Evolutionary conservation across 1,284 basidiomycete genomes (phyloP), one percentile per base, ranked within the genome.

Genomic region (Chalciporus sp.): DNA sequence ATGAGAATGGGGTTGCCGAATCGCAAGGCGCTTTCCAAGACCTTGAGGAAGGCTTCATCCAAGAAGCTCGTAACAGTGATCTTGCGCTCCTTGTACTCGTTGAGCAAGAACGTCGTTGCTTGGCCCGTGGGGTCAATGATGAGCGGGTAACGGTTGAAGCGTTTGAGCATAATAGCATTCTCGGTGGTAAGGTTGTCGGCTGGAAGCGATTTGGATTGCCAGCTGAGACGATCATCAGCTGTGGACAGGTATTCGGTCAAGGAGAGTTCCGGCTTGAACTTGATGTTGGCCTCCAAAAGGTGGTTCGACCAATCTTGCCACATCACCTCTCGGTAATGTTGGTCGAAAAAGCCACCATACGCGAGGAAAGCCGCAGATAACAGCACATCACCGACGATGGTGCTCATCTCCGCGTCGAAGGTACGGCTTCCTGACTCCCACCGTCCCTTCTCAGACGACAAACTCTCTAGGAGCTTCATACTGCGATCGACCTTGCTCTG

Each of bases 61-160:
- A 98, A 80, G 88, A 99, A 99, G 67, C 95, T 98, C 0, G 97
- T 98, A 57, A 98, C 91, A 0, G 95, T 95, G 66, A 99, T 95
- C 78, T 99, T 99, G 63, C 95, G 88, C 50, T 95, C 92, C 72
- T 88, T 91, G 80, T 96, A 97, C 70, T 98, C 92, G 66, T 97
- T 96, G 61, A 95, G 80, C 52, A 99, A 75, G 84, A 96, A 99
- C 2, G 86, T 83, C 0, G 94, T 95, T 1, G 97, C 96, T 71
- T 99, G 97, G n/a, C 97, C 97, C 0, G 96, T 98, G 1, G 97
- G 97, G 70, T 99, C 97, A 65, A 99, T 95, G 61, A 99, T 94
- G 51, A 99, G 84, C 3, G 97, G 98, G 71, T 98, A 99, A 16
- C 97, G 92, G 69, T 95, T 95, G 84, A 96, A 98, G 44, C 94